Conservation (phyloP, 2,329 filamentous ascomycete genomes). For the Aphanocladium album region DNA sequence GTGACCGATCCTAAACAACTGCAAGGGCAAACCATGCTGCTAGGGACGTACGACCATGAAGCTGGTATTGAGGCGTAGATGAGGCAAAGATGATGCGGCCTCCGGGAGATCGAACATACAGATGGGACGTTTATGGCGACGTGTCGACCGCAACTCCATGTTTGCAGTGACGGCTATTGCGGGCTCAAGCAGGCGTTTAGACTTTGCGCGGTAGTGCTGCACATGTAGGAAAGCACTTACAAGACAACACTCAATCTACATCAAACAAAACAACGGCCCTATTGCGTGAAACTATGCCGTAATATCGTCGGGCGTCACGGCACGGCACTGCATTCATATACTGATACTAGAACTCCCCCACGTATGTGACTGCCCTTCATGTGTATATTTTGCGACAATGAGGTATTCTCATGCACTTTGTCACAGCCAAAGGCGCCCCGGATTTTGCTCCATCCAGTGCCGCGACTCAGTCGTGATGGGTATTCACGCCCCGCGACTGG, state of each 20-base stretch:
- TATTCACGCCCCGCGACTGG: not conserved
- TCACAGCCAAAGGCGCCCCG: not conserved
- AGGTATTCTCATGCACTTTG: not conserved
- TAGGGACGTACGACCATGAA: not conserved
- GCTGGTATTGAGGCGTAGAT: not conserved
- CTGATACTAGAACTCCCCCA: not conserved
- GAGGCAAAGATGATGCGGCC: not conserved
- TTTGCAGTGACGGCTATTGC: not conserved
- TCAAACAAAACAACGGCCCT: not conserved
- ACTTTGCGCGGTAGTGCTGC: not conserved
- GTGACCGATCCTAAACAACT: not conserved
- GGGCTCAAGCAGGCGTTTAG: not conserved
- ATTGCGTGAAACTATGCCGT: no score
- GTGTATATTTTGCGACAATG: not conserved
- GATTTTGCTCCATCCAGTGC: not conserved
- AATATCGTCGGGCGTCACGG: not conserved
- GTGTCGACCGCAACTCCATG: not conserved
- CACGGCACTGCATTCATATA: not conserved
- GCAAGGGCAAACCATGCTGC: not conserved
- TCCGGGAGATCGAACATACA: not conserved
- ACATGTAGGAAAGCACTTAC: not conserved
- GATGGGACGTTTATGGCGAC: constrained; percentile 2
- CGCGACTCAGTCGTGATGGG: constrained; percentile 3
- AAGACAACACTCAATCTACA: not conserved
- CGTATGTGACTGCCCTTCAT: not conserved